A percentile compares a stretch with the other conserved stretches of the same genome.
Conservation (phyloP, 176 grass and related monocot genomes). For the Raddia guianensis region DNA sequence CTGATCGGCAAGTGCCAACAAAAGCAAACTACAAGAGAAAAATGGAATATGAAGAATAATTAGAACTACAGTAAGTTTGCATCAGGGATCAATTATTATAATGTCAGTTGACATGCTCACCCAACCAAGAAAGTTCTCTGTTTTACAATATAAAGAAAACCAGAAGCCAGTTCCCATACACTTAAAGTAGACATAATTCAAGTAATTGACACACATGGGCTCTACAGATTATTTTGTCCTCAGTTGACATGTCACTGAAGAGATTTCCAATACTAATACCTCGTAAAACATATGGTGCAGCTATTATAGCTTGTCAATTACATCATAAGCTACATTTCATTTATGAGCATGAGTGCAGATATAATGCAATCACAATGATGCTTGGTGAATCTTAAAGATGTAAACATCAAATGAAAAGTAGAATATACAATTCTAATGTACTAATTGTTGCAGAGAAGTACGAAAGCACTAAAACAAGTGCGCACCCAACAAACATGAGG, state of each 20-base stretch:
- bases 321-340: background rate
- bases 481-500: too few relatives aligned
- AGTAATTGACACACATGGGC: background rate
- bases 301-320: background rate
- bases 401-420: too few relatives aligned
- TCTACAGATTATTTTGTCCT: background rate
- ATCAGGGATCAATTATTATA: background rate
- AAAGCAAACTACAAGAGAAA: conserved; percentile 6
- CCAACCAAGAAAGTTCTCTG: background rate
- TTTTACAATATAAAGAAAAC: background rate
- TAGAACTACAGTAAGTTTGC: background rate
- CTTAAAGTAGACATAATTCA: conserved; percentile 5
- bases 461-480: too few relatives aligned
- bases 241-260: background rate
- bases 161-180: conserved; percentile 2
- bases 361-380: too few relatives aligned
- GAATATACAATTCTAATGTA: too few relatives aligned
- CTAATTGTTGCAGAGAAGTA: too few relatives aligned
- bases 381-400: too few relatives aligned
- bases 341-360: too few relatives aligned
- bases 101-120: background rate
- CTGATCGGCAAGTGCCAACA: background rate
- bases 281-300: conserved; percentile 10
- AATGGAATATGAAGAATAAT: background rate
- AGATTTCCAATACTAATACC: conserved; percentile 1